Evolutionary conservation across 345 rosid species (phyloP).

Genomic region (Brassica cretica): DNA sequence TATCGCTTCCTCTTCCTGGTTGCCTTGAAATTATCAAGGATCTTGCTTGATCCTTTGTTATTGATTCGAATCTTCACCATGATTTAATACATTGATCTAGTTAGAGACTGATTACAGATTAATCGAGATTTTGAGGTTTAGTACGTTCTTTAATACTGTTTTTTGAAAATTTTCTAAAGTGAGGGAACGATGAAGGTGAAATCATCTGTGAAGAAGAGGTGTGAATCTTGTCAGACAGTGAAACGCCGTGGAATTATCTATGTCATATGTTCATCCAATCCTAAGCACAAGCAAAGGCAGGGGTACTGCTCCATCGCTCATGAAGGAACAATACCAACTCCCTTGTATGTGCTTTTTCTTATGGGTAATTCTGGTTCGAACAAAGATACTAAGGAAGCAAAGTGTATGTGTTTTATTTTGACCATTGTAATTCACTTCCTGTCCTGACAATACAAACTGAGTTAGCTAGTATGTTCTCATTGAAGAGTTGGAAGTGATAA

Average conservation of each 20-base stretch:
- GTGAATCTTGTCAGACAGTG: slow-evolving; percentile 82
- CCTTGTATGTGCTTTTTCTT: slow-evolving; percentile 39
- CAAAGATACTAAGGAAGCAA: not conserved
- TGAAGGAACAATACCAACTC: slow-evolving; percentile 44
- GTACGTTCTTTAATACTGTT: not conserved
- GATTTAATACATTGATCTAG: slow-evolving; percentile 9
- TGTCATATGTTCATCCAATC: slow-evolving; percentile 69
- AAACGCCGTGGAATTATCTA: slow-evolving; percentile 87
- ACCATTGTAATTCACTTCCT: too few species aligned
- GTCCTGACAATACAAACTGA: not conserved
- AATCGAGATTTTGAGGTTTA: not conserved
- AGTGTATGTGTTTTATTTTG: not conserved
- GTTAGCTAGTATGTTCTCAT: not conserved
- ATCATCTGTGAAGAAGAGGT: slow-evolving; percentile 96
- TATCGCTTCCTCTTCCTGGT: slow-evolving; percentile 22
- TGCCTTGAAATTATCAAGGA: slow-evolving; percentile 33
- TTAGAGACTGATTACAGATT: not conserved
- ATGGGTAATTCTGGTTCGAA: not conserved
- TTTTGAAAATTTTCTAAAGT: not conserved
- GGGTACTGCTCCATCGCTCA: slow-evolving; percentile 62
- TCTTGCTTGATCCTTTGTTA: not conserved
- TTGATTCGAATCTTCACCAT: not conserved
- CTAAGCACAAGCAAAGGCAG: slow-evolving; percentile 91
- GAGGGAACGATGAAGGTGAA: slow-evolving; percentile 81
- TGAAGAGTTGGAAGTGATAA: not conserved